Evolutionary conservation across 345 rosid genomes (phyloP), one percentile per base, ranked within the genome.

Genomic region (Ceriops decandra): DNA sequence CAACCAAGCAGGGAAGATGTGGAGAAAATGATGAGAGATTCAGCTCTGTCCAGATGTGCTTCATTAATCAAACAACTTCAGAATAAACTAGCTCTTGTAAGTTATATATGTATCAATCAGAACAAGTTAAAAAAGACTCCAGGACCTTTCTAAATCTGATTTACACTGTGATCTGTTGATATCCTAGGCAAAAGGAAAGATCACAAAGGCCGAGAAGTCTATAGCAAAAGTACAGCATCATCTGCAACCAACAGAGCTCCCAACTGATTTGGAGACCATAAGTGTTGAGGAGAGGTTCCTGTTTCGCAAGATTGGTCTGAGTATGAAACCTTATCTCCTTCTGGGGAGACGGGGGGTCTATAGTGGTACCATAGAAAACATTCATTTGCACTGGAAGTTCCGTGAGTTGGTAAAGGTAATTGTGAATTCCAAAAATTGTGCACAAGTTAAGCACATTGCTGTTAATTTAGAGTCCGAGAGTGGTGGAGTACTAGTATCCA

Each of bases 381-480:
- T 90, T 88, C 96, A 93, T 81, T 80, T 93, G 66, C 97, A 93
- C 62, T 93, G 98, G 98, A 93, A 93, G 80, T 82, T 82, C 72
- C 80, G 93, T 27, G 98, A 93, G 78, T 77, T 88, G 52, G 98
- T 93, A n/a, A 93, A 93, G 76, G 71, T 93, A 58, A 82, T 88
- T 24, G 90, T 83, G 66, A 88, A 82, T 76, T 79, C 89, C 54
- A 85, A 82, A 76, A 82, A 67, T 68, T 73, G 81, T 63, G 81
- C 88, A 24, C 97, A 85, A 79, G 90, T 90, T 52, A 93, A 83
- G 81, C 97, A 88, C 64, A 79, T 90, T 20, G 96, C 97, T 9
- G 82, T 90, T 71, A 72, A 88, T 33, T 77, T 89, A 77, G 97
- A 93, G 80, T 93, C 97, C 52, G 98, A 93, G 80, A 93, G 98